Evolutionary conservation across 2,329 filamentous ascomycete genomes (phyloP).

Genomic region (Rosellinia necatrix): DNA sequence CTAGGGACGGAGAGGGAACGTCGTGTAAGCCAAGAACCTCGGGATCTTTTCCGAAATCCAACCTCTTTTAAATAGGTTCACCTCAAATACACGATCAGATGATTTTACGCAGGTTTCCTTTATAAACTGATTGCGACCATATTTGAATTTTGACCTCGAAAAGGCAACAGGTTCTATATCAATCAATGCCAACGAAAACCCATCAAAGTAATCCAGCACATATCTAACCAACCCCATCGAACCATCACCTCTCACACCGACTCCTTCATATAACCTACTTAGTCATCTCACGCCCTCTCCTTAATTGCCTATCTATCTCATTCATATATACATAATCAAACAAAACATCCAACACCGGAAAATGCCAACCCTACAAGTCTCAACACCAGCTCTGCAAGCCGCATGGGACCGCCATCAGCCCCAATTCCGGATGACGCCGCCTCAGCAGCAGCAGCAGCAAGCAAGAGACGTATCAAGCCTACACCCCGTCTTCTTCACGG

Average conservation of each 20-base stretch:
- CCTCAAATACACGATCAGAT: neutral
- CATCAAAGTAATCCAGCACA: neutral
- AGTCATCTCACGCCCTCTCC: neutral
- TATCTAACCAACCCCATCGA: neutral
- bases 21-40: conserved; percentile 21
- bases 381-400: conserved; percentile 9
- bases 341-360: neutral
- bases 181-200: neutral
- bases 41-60: conserved; percentile 11
- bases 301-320: neutral
- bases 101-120: neutral
- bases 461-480: conserved; percentile 56
- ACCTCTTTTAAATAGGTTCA: neutral
- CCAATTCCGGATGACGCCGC: neutral
- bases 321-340: neutral
- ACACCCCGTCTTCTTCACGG: conserved; percentile 79
- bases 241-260: neutral
- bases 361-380: conserved; percentile 19
- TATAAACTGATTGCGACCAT: neutral
- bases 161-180: neutral
- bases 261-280: neutral
- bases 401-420: conserved; percentile 20
- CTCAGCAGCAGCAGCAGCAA: neutral
- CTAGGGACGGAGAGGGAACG: too few relatives aligned
- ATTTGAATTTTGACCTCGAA: neutral